Conservation (phyloP, 2,329 filamentous ascomycete species). For the Emericellopsis atlantica region DNA sequence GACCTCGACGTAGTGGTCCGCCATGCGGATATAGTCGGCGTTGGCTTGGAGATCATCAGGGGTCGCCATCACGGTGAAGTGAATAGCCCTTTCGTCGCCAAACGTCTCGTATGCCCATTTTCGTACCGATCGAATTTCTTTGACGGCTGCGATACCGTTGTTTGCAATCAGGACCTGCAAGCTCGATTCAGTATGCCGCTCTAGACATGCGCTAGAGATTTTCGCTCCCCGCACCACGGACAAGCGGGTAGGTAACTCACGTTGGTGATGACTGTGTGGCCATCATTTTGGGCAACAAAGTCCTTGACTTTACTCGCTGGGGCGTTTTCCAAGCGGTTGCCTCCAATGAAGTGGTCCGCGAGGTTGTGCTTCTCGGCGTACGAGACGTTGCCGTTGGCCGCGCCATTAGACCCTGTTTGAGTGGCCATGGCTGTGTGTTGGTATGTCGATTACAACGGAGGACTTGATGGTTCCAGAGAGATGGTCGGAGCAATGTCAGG, state of each 20-base stretch:
- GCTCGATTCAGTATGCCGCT: background rate
- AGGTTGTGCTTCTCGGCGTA: constrained; percentile 75
- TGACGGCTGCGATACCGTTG: constrained; percentile 98
- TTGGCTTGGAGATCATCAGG: constrained; percentile 96
- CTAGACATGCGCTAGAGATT: background rate
- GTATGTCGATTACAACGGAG: constrained; percentile 2
- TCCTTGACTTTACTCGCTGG: constrained; percentile 84
- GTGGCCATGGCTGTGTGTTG: constrained; percentile 31
- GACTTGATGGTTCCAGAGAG: constrained; percentile 9
- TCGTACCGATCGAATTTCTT: constrained; percentile 96
- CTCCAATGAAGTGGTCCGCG: constrained; percentile 90
- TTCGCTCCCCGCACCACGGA: background rate
- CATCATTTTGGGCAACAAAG: constrained; percentile 79
- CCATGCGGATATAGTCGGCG: constrained; percentile 99
- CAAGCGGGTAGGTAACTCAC: constrained; percentile 40
- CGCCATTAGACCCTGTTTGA: constrained; percentile 31
- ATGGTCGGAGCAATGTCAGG: constrained; percentile 3
- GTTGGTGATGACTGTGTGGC: constrained; percentile 96
- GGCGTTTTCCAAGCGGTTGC: constrained; percentile 75
- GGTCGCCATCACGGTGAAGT: constrained; percentile 99
- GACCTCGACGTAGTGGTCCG: constrained; percentile 98
- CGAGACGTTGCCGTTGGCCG: constrained; percentile 47
- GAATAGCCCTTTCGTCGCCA: constrained; percentile 93
- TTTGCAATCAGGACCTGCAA: constrained; percentile 90
- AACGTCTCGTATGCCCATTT: constrained; percentile 99